Evolutionary conservation across 2,329 filamentous ascomycete genomes (phyloP).

Genomic region (Arthrobotrys pseudoclavata): DNA sequence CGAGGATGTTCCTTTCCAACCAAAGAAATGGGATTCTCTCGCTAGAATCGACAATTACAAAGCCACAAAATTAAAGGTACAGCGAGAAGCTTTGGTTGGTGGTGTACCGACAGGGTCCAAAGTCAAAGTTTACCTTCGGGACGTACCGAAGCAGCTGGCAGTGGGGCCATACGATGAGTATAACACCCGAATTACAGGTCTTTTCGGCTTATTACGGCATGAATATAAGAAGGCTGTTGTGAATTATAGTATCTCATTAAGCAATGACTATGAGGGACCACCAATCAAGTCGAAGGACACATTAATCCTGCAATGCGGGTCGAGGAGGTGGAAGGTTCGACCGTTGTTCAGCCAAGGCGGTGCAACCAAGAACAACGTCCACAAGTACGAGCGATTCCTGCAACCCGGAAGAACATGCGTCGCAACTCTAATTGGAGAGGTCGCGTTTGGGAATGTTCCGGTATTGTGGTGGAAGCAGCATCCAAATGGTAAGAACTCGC

Average conservation of each 20-base stretch:
- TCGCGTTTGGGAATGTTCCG: conserved; percentile 94
- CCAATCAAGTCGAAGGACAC: conserved; percentile 93
- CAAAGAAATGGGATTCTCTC: conserved; percentile 87
- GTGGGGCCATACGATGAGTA: conserved; percentile 66
- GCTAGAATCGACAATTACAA: conserved; percentile 92
- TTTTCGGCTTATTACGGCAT: conserved; percentile 91
- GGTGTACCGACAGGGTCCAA: conserved; percentile 86
- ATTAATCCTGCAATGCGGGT: conserved; percentile 89
- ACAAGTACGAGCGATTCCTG: conserved; percentile 93
- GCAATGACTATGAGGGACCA: conserved; percentile 76
- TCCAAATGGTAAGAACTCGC: conserved; percentile 37
- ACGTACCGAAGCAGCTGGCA: conserved; percentile 72
- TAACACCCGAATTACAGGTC: conserved; percentile 70
- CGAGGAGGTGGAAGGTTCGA: conserved; percentile 86
- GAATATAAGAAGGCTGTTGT: conserved; percentile 93
- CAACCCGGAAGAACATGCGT: conserved; percentile 92
- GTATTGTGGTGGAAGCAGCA: conserved; percentile 70
- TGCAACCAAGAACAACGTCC: conserved; percentile 88
- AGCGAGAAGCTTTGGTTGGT: conserved; percentile 87
- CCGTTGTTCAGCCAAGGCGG: conserved; percentile 91
- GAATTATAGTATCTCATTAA: conserved; percentile 90
- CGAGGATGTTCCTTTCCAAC: conserved; percentile 87
- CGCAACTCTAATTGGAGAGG: conserved; percentile 87
- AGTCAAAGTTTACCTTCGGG: conserved; percentile 81
- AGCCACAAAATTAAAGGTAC: conserved; percentile 79